Conservation (phyloP, 352 stramenopile genomes). For the Phytophthora lateralis region DNA sequence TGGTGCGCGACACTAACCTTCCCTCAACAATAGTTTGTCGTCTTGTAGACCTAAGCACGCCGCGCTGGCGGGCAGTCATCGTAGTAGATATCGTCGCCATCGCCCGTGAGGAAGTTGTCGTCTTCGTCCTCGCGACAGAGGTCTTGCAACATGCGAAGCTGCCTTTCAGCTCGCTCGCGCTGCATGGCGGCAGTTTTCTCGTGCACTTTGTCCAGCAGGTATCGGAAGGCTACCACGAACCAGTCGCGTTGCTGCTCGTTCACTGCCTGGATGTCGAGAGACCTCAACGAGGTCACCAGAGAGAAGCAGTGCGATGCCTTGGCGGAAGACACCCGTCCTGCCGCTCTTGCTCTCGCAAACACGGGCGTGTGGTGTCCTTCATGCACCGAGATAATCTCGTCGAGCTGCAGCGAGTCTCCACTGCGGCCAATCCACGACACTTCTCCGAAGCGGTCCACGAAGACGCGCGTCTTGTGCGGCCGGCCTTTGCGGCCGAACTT, state of each 20-base stretch:
- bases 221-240: constrained; percentile 87
- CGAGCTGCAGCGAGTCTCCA: constrained; percentile 74
- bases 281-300: constrained; percentile 61
- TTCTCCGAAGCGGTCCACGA: constrained; percentile 84
- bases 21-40: constrained; percentile 2
- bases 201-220: constrained; percentile 85
- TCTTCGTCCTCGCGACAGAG: constrained; percentile 48
- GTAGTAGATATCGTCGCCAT: constrained; percentile 42
- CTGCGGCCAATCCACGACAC: constrained; percentile 83
- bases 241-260: constrained; percentile 82
- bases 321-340: constrained; percentile 33
- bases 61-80: constrained; percentile 26
- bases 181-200: constrained; percentile 82
- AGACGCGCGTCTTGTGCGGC: constrained; percentile 84
- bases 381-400: constrained; percentile 69
- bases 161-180: constrained; percentile 77
- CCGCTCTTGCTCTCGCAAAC: constrained; percentile 53
- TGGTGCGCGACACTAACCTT: background rate
- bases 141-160: constrained; percentile 80
- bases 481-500: constrained; percentile 80
- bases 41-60: constrained; percentile 17
- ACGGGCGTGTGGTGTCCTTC: constrained; percentile 67
- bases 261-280: constrained; percentile 76
- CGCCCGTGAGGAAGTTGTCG: constrained; percentile 29
- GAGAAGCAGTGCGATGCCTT: constrained; percentile 68